Conservation (phyloP, 305 asterid genomes). For the Rubia tinctorum region DNA sequence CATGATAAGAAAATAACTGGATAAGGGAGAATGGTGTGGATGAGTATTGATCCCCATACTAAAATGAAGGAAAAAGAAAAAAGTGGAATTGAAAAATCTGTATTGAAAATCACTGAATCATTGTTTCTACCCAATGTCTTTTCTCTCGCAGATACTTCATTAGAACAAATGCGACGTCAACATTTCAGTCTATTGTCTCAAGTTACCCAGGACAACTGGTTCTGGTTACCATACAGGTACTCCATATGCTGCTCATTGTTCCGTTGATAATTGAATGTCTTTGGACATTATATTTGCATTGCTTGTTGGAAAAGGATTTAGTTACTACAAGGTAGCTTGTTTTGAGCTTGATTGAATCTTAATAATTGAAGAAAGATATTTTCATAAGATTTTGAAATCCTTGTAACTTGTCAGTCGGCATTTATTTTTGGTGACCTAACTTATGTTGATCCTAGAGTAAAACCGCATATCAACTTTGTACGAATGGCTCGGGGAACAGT, state of each 20-base stretch:
- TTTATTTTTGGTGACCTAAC: neutral
- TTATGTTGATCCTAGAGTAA: neutral
- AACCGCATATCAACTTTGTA: neutral
- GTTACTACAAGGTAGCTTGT: neutral
- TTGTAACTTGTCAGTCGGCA: neutral
- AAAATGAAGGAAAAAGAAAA: neutral
- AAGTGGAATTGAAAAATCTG: neutral
- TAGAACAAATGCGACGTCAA: conserved; percentile 79
- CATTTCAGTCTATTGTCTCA: conserved; percentile 72
- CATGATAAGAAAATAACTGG: neutral
- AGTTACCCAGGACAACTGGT: conserved; percentile 78
- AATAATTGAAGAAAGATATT: neutral
- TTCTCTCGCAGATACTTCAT: conserved; percentile 56
- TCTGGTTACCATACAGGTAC: conserved; percentile 82
- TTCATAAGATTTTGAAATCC: neutral
- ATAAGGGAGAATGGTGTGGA: neutral
- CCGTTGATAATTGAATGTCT: too few species aligned
- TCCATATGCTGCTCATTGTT: neutral
- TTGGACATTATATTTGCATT: too few species aligned
- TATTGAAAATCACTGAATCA: neutral
- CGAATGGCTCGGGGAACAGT: neutral
- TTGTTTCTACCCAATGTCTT: conserved; percentile 3
- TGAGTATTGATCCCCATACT: neutral
- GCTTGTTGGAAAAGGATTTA: neutral
- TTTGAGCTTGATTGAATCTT: neutral